Evolutionary conservation across 1,284 basidiomycete genomes (phyloP).

Genomic region (Heterobasidion occidentale): DNA sequence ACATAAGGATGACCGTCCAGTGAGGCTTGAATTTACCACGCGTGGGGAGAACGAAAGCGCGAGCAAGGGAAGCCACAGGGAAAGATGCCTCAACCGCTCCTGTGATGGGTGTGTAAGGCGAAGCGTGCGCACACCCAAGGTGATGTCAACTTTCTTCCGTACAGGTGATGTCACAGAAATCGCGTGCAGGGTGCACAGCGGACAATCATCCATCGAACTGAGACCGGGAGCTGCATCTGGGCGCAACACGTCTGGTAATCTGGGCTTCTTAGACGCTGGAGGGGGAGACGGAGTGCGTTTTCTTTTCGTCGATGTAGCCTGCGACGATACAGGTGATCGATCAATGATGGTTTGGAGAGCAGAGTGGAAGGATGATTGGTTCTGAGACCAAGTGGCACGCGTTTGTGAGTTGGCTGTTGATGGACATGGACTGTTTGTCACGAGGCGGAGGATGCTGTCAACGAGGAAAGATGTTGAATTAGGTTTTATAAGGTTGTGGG

Average conservation of each 20-base stretch:
- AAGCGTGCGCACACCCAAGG: constrained; percentile 38
- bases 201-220: constrained; percentile 23
- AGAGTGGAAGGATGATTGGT: background rate
- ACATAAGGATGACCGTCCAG: constrained; percentile 56
- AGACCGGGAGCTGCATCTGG: background rate
- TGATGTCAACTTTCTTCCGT: constrained; percentile 62
- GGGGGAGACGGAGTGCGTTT: background rate
- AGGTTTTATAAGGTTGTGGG: background rate
- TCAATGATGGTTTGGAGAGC: constrained; percentile 10
- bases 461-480: constrained; percentile 4
- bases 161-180: constrained; percentile 60
- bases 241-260: constrained; percentile 3
- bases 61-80: constrained; percentile 36
- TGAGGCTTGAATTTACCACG: constrained; percentile 58
- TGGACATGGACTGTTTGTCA: constrained; percentile 13
- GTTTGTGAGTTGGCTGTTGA: background rate
- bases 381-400: background rate
- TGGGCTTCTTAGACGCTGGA: constrained; percentile 7
- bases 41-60: constrained; percentile 60
- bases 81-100: constrained; percentile 35
- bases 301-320: background rate
- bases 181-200: constrained; percentile 46
- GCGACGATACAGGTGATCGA: background rate
- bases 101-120: constrained; percentile 40
- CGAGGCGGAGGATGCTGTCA: constrained; percentile 17